phyloP scores from a whole-genome alignment of 768 basidiomycete species.

The Russula foetens region DNA sequence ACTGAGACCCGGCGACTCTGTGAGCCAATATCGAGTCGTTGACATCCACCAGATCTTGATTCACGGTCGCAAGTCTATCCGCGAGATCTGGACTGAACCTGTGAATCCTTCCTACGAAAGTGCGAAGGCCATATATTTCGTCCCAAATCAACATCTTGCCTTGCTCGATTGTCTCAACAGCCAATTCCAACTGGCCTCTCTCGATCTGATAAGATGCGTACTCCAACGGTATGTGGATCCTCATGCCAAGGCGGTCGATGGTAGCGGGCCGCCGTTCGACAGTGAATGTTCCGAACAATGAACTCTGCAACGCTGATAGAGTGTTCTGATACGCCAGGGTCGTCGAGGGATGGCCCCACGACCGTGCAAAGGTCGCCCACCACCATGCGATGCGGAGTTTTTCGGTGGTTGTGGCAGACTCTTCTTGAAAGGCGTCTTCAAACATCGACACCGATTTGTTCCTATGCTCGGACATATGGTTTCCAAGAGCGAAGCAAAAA shows the following conservation, averaged over 20 bases:
- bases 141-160: conserved; percentile 3
- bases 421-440: background rate
- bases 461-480: background rate
- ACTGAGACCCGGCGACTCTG: background rate
- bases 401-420: too few relatives aligned
- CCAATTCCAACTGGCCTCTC: background rate
- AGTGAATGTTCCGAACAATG: background rate
- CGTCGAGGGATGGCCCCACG: background rate
- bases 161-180: conserved; percentile 4
- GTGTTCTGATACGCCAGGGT: background rate
- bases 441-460: background rate
- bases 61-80: background rate
- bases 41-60: background rate
- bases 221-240: background rate
- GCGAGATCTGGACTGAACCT: background rate
- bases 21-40: background rate
- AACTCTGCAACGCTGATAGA: background rate
- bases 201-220: background rate
- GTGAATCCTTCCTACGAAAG: background rate
- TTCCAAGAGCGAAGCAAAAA: background rate
- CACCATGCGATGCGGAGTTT: too few relatives aligned
- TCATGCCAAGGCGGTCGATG: background rate
- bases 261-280: background rate
- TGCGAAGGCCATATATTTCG: background rate
- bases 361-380: too few relatives aligned